Evolutionary conservation across 805 yeast species (phyloP), one percentile per base, ranked within the genome.

Genomic region (Saturnispora sekii): DNA sequence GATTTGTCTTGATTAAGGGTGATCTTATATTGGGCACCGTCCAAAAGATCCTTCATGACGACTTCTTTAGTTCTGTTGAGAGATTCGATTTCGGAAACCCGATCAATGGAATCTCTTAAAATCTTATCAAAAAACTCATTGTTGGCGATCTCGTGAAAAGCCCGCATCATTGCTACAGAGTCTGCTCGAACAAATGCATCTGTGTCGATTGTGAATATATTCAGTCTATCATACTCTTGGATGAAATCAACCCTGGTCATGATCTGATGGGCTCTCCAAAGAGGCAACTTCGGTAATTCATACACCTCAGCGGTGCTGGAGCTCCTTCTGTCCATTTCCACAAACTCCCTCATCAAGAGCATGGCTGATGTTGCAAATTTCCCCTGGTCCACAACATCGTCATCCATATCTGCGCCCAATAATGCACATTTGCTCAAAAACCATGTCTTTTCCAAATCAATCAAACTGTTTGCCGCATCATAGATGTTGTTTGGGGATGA

Each of bases 81-180:
- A 0, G 86, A 73, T 62, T 85, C 95, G 41, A 85, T 85, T 21
- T 79, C 90, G 3, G 75, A 71, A 2, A 85, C 84, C 41, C 95
- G 65, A 43, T 79, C 76, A 9, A 76, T 62, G 0, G 90, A 80
- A 41, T 81, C 84, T 14, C 73, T 71, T 28, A 85, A 62, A 17
- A 84, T 63, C 46, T 78, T 73, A 38, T 81, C 79, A 51, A 85
- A 85, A 8, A 81, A 84, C 1, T 85, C 83, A 61, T 76, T 79
- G 3, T 75, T 65, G 2, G 81, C 80, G 42, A 85, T 81, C 57
- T 85, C 94, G 48, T 83, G 76, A 58, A 85, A 85, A 5, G 90
- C 94, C 52, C 89, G 72, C 94, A 85, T 83, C 94, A 85, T 84
- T 1, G 90, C 89, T 2, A 83, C 82, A 8, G 86, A 78, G 59